phyloP scores from a whole-genome alignment of 768 basidiomycete species.

The Termitomyces sp. region DNA sequence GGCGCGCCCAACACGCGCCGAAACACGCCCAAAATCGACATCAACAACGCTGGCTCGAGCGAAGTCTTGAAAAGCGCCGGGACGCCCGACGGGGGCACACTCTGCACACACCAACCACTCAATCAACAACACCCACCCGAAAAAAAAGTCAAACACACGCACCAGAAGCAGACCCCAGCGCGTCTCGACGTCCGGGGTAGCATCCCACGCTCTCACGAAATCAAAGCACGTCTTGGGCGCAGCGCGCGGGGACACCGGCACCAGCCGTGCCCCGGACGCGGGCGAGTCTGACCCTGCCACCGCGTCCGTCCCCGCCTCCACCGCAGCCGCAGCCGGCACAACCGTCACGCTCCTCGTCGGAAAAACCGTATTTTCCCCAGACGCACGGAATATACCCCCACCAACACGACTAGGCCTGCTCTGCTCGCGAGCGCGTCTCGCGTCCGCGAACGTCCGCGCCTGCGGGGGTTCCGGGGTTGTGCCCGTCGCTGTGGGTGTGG shows the following conservation, averaged over 20 bases:
- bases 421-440: slow-evolving; percentile 49
- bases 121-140: background rate
- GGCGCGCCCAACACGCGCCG: slow-evolving; percentile 20
- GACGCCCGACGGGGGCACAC: slow-evolving; percentile 47
- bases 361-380: slow-evolving; percentile 59
- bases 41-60: slow-evolving; percentile 60
- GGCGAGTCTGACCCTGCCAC: background rate
- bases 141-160: slow-evolving; percentile 17
- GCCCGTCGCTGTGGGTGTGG: slow-evolving; percentile 2
- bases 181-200: slow-evolving; percentile 30
- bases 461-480: slow-evolving; percentile 10
- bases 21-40: slow-evolving; percentile 53
- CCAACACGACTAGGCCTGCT: slow-evolving; percentile 44
- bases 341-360: slow-evolving; percentile 21
- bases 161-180: slow-evolving; percentile 61
- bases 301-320: slow-evolving; percentile 3
- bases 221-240: slow-evolving; percentile 49
- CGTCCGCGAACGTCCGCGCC: slow-evolving; percentile 47
- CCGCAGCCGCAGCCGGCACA: background rate
- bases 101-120: slow-evolving; percentile 26
- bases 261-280: background rate
- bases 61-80: slow-evolving; percentile 66
- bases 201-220: slow-evolving; percentile 58
- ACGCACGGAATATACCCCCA: slow-evolving; percentile 68
- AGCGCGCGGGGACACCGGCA: background rate